phyloP scores from a whole-genome alignment of 176 grass and related monocot species.

The Bolboschoenus planiculmis region DNA sequence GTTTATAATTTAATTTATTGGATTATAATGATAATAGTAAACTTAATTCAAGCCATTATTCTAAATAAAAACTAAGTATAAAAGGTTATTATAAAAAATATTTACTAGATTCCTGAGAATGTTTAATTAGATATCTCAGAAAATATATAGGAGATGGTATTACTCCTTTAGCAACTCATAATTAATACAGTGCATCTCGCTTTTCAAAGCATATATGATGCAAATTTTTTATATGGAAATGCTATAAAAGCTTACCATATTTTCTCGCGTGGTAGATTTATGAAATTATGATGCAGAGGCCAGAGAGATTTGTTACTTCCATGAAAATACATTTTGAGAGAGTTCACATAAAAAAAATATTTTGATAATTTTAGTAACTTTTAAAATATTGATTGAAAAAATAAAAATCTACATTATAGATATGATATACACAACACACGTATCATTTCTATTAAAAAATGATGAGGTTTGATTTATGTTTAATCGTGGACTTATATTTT shows the following conservation, averaged over 20 bases:
- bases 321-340: not conserved
- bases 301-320: not conserved
- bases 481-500: not conserved
- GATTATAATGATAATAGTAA: too few relatives aligned
- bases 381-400: too few relatives aligned
- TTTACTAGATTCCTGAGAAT: too few relatives aligned
- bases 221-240: not conserved
- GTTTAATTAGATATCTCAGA: not conserved
- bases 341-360: too few relatives aligned
- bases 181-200: not conserved
- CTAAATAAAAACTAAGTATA: too few relatives aligned
- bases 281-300: too few relatives aligned
- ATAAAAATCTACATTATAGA: too few relatives aligned
- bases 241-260: not conserved
- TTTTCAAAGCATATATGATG: not conserved
- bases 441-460: not conserved
- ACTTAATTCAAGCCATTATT: too few relatives aligned
- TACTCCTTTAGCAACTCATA: not conserved
- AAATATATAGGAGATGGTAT: too few relatives aligned
- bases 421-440: too few relatives aligned
- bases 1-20: too few relatives aligned
- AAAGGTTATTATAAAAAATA: too few relatives aligned
- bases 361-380: not conserved
- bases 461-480: not conserved
- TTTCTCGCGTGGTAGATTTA: not conserved